These are phyloP conservation scores for Mytilinidion resinicola DNA, from an alignment of 495 filamentous ascomycete species.

Conservation along the genomic window DNA sequence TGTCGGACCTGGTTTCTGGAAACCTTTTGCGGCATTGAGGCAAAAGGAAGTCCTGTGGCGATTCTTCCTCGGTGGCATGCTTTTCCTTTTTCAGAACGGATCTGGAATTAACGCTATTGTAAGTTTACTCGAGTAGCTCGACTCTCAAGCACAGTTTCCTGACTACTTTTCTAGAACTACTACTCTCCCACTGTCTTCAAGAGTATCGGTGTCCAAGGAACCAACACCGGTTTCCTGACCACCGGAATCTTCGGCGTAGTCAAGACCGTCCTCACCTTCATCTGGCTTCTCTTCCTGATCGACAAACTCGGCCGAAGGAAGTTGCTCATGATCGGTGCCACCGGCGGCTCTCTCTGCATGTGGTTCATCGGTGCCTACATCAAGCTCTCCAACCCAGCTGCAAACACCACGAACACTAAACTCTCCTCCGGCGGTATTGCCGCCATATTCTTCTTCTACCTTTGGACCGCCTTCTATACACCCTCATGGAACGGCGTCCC, in stretches of 20 bases:
- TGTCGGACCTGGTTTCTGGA: conserved; percentile 60
- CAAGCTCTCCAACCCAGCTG: conserved; percentile 45
- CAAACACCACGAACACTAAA: conserved; percentile 32
- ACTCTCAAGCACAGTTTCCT: conserved; percentile 41
- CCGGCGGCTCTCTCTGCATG: conserved; percentile 51
- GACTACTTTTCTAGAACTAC: conserved; percentile 46
- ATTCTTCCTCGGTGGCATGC: conserved; percentile 59
- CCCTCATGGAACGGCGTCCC: conserved; percentile 63
- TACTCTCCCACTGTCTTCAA: conserved; percentile 25
- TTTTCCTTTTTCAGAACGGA: conserved; percentile 63
- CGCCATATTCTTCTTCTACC: conserved; percentile 73
- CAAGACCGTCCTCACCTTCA: conserved; percentile 50
- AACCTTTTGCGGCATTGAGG: conserved; percentile 47
- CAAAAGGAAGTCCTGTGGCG: conserved; percentile 48
- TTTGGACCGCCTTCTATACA: conserved; percentile 74
- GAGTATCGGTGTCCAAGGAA: conserved; percentile 29
- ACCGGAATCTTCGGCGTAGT: conserved; percentile 31
- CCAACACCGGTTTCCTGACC: conserved; percentile 22
- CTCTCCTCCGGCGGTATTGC: conserved; percentile 56
- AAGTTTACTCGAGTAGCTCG: conserved; percentile 48
- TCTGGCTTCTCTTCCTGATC: conserved; percentile 52
- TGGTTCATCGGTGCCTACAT: conserved; percentile 49
- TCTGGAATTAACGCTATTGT: conserved; percentile 59
- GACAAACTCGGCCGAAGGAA: conserved; percentile 53
- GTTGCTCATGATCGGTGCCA: conserved; percentile 50